Evolutionary conservation across 2,329 filamentous ascomycete species (phyloP), one percentile per base, ranked within the genome.

Genomic region (Aplosporella prunicola): DNA sequence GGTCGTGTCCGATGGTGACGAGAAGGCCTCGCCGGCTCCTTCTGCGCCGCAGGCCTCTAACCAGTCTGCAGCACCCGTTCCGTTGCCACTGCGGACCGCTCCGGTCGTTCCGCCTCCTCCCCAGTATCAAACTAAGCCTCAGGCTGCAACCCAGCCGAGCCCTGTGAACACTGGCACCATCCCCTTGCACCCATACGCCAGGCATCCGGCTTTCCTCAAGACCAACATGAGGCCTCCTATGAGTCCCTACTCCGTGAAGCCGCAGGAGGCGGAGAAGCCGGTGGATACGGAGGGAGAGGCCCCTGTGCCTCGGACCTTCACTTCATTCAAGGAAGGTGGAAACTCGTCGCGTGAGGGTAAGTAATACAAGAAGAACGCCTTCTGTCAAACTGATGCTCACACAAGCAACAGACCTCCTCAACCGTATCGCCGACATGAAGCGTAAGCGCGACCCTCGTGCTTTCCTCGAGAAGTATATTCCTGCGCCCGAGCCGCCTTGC

Each of bases 241-340:
- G 20, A 24, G 26, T 24, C n/a, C 10, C 33, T 15, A 8, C 20
- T 11, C 27, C 22, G 15, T 22, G 23, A 11, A 18, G 14, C 39
- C 40, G 6, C 25, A 25, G n/a, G 15, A 31, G 10, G n/a, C 27
- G 9, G 38, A 28, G 23, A 15, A 31, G 20, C 30, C 22, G 18
- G 27, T 26, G 18, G 39, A 41, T 15, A 18, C 45, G 20, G 47
- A 51, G n/a, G 51, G 47, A 20, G 62, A 66, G 44, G 61, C 62
- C 20, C 63, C 62, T 11, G 52, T 65, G 9, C 62, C 63, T 18
- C 55, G 46, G 31, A 49, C 60, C 5, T 67, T 66, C 53, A 49
- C 50, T n/a, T 45, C n/a, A n/a, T n/a, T n/a, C n/a, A n/a, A n/a
- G n/a, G n/a, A n/a, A n/a, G n/a, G n/a, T n/a, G n/a, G n/a, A n/a